Conservation (phyloP, 176 grass and related monocot genomes). For the Zea luxurians region DNA sequence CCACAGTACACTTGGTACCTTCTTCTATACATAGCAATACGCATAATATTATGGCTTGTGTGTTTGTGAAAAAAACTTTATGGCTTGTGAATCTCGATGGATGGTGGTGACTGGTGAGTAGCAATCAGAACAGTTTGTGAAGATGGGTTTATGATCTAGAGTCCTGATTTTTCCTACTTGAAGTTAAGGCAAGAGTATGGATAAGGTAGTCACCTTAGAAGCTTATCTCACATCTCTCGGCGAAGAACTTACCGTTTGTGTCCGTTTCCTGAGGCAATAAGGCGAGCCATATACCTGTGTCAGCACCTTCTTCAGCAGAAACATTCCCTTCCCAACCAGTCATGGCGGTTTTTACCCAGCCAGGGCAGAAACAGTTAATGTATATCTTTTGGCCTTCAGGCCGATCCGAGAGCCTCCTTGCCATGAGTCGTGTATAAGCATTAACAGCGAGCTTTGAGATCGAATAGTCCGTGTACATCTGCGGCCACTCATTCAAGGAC, state of each 20-base stretch:
- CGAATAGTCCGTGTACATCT: slow-evolving; percentile 88
- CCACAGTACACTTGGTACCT: too few relatives aligned
- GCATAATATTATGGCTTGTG: too few relatives aligned
- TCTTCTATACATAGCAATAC: slow-evolving; percentile 2
- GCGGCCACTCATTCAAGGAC: slow-evolving; percentile 63
- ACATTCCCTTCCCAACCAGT: slow-evolving; percentile 92
- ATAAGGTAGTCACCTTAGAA: slow-evolving; percentile 53
- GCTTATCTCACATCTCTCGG: slow-evolving; percentile 79
- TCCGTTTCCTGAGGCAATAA: slow-evolving; percentile 47
- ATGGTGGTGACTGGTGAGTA: neutral
- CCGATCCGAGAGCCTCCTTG: slow-evolving; percentile 44
- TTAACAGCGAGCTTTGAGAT: slow-evolving; percentile 88
- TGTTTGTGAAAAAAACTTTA: too few relatives aligned
- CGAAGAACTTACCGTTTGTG: slow-evolving; percentile 69
- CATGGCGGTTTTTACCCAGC: slow-evolving; percentile 94
- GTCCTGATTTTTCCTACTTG: slow-evolving; percentile 13
- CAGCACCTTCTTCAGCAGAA: slow-evolving; percentile 75
- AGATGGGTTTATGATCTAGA: neutral
- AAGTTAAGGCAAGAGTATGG: neutral
- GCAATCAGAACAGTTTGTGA: neutral
- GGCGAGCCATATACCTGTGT: slow-evolving; percentile 73
- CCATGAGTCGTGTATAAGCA: slow-evolving; percentile 65
- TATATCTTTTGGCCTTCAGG: slow-evolving; percentile 64
- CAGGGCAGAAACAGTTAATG: slow-evolving; percentile 93
- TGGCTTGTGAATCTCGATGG: neutral